Evolutionary conservation across 768 basidiomycete genomes (phyloP), one percentile per base, ranked within the genome.

Genomic region (Pholiota microspora): DNA sequence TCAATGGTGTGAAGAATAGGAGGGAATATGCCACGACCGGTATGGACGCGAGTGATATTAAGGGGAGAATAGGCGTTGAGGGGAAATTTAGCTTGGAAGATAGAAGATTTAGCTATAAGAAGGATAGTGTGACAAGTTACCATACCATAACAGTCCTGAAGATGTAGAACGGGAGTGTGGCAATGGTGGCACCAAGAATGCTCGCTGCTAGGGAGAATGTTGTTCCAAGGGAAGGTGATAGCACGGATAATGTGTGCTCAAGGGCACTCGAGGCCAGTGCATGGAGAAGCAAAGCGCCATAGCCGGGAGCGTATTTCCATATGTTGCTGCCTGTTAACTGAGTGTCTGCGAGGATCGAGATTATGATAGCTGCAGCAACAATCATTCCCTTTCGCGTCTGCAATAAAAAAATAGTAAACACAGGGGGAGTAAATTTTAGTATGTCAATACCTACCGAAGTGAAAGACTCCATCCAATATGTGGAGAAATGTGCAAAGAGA

Each of bases 401-500:
- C 29, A 44, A 13, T 34, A 8, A 48, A 45, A 35, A 28, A 18
- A 27, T 23, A 32, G 44, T 28, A 36, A 36, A 18, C 45, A 50
- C 32, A 4, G 27, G 50, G 12, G 10, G 13, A 18, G 7, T 40
- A 32, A 16, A 7, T 52, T 31, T 52, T n/a, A n/a, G n/a, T n/a
- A 55, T 58, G 23, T 29, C 55, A 59, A 27, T 15, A 68, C 79
- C 62, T 60, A 83, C 84, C 47, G 76, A 77, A 44, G 76, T 69
- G 45, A 87, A 65, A 4, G 81, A 72, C 50, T 78, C 77, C 45
- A 85, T 72, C 86, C 88, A 90, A 38, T 85, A 71, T 21, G 80
- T 72, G 5, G 88, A 84, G 66, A 88, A 88, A 62, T 89, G 85
- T 18, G 82, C 71, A 61, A 92, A 83, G 29, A 91, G 60, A 38